phyloP scores from a whole-genome alignment of 768 basidiomycete species.

The Lyophyllum shimeji region DNA sequence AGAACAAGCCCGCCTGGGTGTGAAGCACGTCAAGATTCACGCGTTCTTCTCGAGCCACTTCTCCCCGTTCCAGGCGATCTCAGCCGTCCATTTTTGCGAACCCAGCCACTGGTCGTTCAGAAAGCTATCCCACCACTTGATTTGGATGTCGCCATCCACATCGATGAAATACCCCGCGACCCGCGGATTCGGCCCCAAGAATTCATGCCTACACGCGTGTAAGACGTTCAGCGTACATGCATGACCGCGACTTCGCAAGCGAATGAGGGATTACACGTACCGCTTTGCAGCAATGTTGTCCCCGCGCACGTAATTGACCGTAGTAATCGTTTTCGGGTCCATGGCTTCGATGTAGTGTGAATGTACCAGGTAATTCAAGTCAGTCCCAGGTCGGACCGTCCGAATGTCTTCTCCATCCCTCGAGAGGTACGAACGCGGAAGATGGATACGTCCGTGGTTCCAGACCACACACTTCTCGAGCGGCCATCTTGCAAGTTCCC shows the following conservation, averaged over 20 bases:
- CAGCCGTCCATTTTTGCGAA: conserved; percentile 38
- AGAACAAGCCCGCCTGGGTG: not conserved
- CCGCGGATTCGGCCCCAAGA: conserved; percentile 42
- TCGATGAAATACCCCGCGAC: conserved; percentile 41
- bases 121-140: conserved; percentile 45
- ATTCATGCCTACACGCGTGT: conserved; percentile 37
- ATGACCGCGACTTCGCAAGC: not conserved
- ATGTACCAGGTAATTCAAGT: conserved; percentile 38
- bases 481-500: conserved; percentile 41
- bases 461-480: conserved; percentile 31
- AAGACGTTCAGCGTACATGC: not conserved
- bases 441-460: conserved; percentile 31
- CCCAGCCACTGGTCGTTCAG: conserved; percentile 44
- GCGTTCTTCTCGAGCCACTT: conserved; percentile 38
- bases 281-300: conserved; percentile 30
- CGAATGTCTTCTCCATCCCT: conserved; percentile 34
- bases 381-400: conserved; percentile 27
- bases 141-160: conserved; percentile 34
- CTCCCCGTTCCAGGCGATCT: conserved; percentile 32
- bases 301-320: conserved; percentile 34
- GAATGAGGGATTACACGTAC: conserved; percentile 17
- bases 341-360: conserved; percentile 22
- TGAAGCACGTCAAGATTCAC: conserved; percentile 1
- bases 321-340: conserved; percentile 17
- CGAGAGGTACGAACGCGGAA: conserved; percentile 39